Conservation (phyloP, 2,329 filamentous ascomycete genomes). For the Aspergillus carbonarius region DNA sequence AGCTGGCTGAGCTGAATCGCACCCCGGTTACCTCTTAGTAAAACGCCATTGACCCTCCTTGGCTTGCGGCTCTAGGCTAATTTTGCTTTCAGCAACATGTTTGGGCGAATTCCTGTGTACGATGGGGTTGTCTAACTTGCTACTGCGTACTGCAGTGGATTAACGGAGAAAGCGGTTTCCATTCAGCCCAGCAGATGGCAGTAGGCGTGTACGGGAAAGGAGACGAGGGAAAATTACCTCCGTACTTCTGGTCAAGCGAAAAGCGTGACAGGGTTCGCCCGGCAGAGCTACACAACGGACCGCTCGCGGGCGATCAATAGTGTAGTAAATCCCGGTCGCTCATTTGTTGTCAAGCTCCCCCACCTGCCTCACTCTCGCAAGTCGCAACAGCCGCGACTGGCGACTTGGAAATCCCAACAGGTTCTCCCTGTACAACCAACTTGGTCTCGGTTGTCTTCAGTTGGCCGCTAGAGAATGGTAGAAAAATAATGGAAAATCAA, state of each 20-base stretch:
- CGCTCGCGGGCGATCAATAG: slow-evolving; percentile 21
- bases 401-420: slow-evolving; percentile 17
- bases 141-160: neutral
- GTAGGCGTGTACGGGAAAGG: neutral
- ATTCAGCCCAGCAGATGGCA: neutral
- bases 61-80: neutral
- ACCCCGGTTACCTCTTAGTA: neutral
- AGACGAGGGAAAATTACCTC: neutral
- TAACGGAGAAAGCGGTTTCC: too few relatives aligned
- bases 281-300: slow-evolving; percentile 19
- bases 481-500: neutral
- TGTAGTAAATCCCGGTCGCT: slow-evolving; percentile 1
- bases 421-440: neutral
- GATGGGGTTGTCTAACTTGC: neutral
- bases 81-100: neutral
- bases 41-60: neutral
- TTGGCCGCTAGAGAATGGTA: neutral
- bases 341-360: slow-evolving; percentile 11
- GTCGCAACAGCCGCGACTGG: slow-evolving; percentile 25
- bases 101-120: neutral
- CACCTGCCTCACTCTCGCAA: slow-evolving; percentile 8
- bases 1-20: neutral
- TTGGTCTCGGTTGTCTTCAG: neutral
- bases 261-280: slow-evolving; percentile 11
- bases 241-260: neutral